Percentiles rank a stretch among this genome's conserved stretches.
Evolutionary conservation across 306 rosid species (phyloP).

Genomic region (Castanea sativa): DNA sequence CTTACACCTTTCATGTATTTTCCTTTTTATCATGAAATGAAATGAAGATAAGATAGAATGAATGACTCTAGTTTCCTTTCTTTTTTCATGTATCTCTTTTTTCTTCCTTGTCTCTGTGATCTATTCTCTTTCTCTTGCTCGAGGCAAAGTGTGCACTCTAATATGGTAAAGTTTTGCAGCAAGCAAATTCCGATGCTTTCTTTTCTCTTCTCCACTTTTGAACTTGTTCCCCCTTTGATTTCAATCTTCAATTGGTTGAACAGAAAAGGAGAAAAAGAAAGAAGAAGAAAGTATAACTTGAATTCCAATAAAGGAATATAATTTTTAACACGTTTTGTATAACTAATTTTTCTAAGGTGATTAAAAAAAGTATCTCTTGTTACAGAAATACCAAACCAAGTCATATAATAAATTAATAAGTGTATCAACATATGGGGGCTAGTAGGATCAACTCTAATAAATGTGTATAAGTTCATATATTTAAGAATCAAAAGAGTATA

Average conservation of each 20-base stretch:
- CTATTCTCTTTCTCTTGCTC: conserved; percentile 27
- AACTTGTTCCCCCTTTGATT: conserved; percentile 20
- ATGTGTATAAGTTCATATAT: too few relatives aligned
- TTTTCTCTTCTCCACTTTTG: conserved; percentile 14
- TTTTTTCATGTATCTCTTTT: background rate
- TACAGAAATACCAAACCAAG: too few relatives aligned
- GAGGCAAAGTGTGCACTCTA: conserved; percentile 43
- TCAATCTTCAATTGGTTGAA: conserved; percentile 5
- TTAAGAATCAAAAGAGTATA: too few relatives aligned
- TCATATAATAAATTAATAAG: too few relatives aligned
- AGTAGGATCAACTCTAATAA: too few relatives aligned
- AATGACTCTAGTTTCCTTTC: conserved; percentile 17
- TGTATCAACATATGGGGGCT: too few relatives aligned
- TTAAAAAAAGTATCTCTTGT: too few relatives aligned
- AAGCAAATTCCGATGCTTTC: background rate
- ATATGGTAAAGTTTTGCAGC: conserved; percentile 3
- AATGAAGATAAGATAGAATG: conserved; percentile 23
- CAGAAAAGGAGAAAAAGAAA: conserved; percentile 9
- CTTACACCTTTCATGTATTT: conserved; percentile 88
- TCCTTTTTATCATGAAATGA: conserved; percentile 33
- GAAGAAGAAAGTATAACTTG: background rate
- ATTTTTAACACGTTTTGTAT: too few relatives aligned
- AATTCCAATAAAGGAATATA: background rate
- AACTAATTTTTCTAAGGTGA: too few relatives aligned
- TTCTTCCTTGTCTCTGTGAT: conserved; percentile 11